phyloP scores from a whole-genome alignment of 345 rosid genomes.

The Zanthoxylum bungeanum region DNA sequence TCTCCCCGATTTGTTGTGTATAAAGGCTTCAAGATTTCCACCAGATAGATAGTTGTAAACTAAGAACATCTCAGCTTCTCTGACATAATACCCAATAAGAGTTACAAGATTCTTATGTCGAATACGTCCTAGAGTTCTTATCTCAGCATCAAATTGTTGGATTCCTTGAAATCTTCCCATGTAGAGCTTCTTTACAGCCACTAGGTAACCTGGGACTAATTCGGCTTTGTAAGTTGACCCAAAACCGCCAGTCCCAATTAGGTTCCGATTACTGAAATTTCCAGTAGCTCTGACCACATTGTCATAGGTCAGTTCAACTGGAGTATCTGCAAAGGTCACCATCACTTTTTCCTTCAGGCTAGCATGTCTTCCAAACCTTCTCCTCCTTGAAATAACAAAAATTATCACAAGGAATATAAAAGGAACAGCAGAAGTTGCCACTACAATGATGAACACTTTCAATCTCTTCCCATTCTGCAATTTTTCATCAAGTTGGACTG shows the following conservation, averaged over 20 bases:
- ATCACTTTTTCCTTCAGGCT: constrained; percentile 36
- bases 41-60: constrained; percentile 66
- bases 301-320: constrained; percentile 47
- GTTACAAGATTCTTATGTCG: constrained; percentile 68
- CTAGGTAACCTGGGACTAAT: constrained; percentile 47
- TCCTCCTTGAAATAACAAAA: constrained; percentile 26
- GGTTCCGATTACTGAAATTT: constrained; percentile 48
- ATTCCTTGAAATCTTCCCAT: constrained; percentile 59
- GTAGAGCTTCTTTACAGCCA: constrained; percentile 66
- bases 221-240: constrained; percentile 76
- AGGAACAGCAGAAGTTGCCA: constrained; percentile 33
- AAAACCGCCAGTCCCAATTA: constrained; percentile 66
- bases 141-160: constrained; percentile 72
- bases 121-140: constrained; percentile 54
- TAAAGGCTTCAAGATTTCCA: constrained; percentile 69
- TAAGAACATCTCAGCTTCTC: constrained; percentile 62
- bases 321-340: constrained; percentile 60
- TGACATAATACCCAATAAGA: constrained; percentile 52
- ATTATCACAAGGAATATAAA: constrained; percentile 20
- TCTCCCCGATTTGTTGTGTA: constrained; percentile 41
- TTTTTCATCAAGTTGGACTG: constrained; percentile 20
- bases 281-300: constrained; percentile 55
- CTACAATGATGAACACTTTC: constrained; percentile 28
- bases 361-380: constrained; percentile 21
- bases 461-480: constrained; percentile 16